phyloP scores from a whole-genome alignment of 2,329 filamentous ascomycete genomes.

The Trichoderma simmonsii region DNA sequence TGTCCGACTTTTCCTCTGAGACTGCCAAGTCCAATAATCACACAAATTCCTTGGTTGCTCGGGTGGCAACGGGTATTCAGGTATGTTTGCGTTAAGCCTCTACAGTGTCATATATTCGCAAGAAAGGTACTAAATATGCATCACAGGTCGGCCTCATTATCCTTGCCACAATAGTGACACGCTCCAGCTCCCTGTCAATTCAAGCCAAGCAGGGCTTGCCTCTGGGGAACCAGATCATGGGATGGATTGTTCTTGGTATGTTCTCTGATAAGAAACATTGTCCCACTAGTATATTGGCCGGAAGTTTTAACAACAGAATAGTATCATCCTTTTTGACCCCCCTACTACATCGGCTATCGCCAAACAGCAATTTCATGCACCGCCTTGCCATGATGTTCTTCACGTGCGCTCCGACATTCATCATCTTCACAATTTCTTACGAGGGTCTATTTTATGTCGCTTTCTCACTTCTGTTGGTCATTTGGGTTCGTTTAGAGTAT shows the following conservation, averaged over 20 bases:
- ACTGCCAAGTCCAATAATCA: slow-evolving; percentile 22
- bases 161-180: slow-evolving; percentile 80
- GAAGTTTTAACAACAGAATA: slow-evolving; percentile 31
- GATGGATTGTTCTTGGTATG: slow-evolving; percentile 74
- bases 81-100: slow-evolving; percentile 35
- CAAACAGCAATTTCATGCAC: slow-evolving; percentile 86
- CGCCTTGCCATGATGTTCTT: slow-evolving; percentile 85
- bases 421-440: slow-evolving; percentile 95
- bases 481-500: slow-evolving; percentile 91
- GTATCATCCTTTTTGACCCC: slow-evolving; percentile 75
- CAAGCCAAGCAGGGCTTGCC: slow-evolving; percentile 84
- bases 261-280: slow-evolving; percentile 13
- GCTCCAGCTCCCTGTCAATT: slow-evolving; percentile 78
- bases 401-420: slow-evolving; percentile 87
- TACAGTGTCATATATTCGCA: background rate
- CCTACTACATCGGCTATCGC: slow-evolving; percentile 73
- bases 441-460: slow-evolving; percentile 94
- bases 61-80: slow-evolving; percentile 64
- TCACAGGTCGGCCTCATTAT: slow-evolving; percentile 68
- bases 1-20: slow-evolving; percentile 42
- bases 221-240: slow-evolving; percentile 80
- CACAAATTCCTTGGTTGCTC: slow-evolving; percentile 46
- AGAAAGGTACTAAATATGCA: background rate
- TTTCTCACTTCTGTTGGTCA: slow-evolving; percentile 77
- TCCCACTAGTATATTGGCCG: slow-evolving; percentile 19